Evolutionary conservation across 1,284 basidiomycete genomes (phyloP).

Genomic region (Ustilago shanxiensis): DNA sequence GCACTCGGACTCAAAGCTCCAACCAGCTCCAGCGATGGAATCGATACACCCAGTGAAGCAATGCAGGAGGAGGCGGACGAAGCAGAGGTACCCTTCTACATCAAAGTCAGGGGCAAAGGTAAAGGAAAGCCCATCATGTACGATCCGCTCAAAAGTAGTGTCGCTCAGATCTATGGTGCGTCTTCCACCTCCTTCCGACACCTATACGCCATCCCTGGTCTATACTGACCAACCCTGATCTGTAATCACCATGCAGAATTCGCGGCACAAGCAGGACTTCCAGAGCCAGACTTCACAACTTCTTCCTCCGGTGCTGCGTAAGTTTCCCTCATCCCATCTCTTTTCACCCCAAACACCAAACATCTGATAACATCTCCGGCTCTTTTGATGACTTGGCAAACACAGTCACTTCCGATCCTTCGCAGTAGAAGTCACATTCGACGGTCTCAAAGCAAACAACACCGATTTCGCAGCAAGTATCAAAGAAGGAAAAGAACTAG

Average conservation of each 20-base stretch:
- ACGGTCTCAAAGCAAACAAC: slow-evolving; percentile 6
- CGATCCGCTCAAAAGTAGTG: neutral
- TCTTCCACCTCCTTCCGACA: neutral
- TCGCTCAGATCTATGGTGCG: slow-evolving; percentile 40
- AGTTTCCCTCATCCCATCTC: slow-evolving; percentile 14
- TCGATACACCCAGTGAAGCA: neutral
- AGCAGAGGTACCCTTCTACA: slow-evolving; percentile 26
- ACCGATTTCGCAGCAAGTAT: slow-evolving; percentile 6
- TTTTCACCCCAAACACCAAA: no score
- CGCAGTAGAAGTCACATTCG: slow-evolving; percentile 15
- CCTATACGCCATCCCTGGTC: neutral
- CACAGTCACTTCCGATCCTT: slow-evolving; percentile 24
- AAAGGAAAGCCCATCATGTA: slow-evolving; percentile 27
- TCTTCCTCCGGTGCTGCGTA: slow-evolving; percentile 16
- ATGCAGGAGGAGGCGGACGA: neutral
- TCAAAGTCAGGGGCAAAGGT: slow-evolving; percentile 37
- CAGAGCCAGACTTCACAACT: slow-evolving; percentile 17
- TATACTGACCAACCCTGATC: neutral
- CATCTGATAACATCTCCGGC: no score
- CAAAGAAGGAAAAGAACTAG: slow-evolving; percentile 38
- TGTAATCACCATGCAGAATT: slow-evolving; percentile 10
- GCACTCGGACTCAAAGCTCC: neutral
- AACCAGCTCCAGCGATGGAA: neutral
- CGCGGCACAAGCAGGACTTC: slow-evolving; percentile 12
- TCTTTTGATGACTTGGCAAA: neutral